Base-by-base conservation (phyloP, 768 basidiomycete genomes). In the Tylopilus rubrobrunneus region DNA sequence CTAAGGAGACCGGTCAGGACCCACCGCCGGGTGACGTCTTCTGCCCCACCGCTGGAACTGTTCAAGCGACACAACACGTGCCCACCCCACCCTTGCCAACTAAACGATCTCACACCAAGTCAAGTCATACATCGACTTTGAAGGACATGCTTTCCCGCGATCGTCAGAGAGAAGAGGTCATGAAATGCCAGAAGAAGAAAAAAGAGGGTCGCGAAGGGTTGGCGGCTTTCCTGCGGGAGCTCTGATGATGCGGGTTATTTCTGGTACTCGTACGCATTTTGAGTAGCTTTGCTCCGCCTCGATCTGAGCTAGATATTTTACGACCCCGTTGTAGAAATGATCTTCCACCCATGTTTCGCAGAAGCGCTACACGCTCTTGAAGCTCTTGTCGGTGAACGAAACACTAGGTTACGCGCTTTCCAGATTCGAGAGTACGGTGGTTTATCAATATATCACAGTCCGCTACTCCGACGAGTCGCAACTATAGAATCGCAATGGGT, bases 91-190 rank as follows among this genome's bases (percentile, higher is more conserved):
- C 58, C 14, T 5, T 31, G 31, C 31, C 31, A 31, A 7, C 31
- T 31, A 4, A 31, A 31, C 78, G 73, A 49, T 51, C 71, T 8
- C 74, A 76, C 10, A 64, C 73, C 11, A 86, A 85, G 68, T 23
- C 51, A 6, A 45, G 36, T 37, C 48, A 49, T 33, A 11, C 49
- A 59, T 67, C 77, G 1, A 77, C 77, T 10, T 63, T 91, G 40
- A 85, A 83, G 64, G 77, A 82, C 41, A 77, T 91, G 74, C 73
- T 90, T 33, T 77, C 77, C 27, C 78, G 80, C 39, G 86, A 85
- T 56, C 80, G 77, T 60, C 74, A 79, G 62, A 71, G 73, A 47
- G 73, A 71, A 59, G 68, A 70, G 65, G 60, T 57, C 52, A 55
- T 27, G 45, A 57, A 62, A 67, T 50, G 56, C 3, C 59, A 39